phyloP scores from a whole-genome alignment of 208 protist species.

The Kentomonas sorsogonicus region DNA sequence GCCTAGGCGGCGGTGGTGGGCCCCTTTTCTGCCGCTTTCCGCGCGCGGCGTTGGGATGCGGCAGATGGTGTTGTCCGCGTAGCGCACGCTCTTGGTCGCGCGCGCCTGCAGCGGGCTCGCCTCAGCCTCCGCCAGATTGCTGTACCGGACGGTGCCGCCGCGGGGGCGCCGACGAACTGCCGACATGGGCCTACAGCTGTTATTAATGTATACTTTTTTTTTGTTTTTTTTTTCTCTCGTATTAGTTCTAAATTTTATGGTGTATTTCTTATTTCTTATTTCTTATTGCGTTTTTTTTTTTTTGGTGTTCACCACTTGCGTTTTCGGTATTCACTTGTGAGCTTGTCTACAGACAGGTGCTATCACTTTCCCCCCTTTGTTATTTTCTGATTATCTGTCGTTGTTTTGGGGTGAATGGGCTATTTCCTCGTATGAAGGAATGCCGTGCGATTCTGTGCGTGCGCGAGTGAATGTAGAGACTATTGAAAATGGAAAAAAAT shows the following conservation, averaged over 20 bases:
- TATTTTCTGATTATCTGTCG: too few species aligned
- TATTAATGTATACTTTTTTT: neutral
- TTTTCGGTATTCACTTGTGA: too few species aligned
- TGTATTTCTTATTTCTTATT: constrained; percentile 1
- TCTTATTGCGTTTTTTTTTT: neutral
- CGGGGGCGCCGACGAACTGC: constrained; percentile 9
- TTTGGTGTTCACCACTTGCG: neutral
- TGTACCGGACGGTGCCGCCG: constrained; percentile 18
- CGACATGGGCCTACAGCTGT: neutral
- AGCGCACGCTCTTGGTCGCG: constrained; percentile 4
- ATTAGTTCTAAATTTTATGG: neutral
- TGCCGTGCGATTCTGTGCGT: neutral
- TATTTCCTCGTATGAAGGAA: neutral
- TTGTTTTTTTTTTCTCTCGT: constrained; percentile 2
- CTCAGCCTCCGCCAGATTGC: constrained; percentile 11
- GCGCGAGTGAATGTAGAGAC: neutral
- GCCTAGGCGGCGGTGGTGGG: too few species aligned
- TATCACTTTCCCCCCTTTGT: too few species aligned
- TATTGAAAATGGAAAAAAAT: constrained; percentile 10
- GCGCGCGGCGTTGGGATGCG: neutral
- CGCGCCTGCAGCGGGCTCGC: neutral
- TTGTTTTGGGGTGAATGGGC: too few species aligned
- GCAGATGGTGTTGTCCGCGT: neutral
- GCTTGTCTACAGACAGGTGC: too few species aligned
- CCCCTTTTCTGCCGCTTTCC: too few species aligned